Percentiles rank a stretch among this genome's conserved stretches.
Evolutionary conservation across 345 rosid genomes (phyloP).

Genomic region (Punica granatum): DNA sequence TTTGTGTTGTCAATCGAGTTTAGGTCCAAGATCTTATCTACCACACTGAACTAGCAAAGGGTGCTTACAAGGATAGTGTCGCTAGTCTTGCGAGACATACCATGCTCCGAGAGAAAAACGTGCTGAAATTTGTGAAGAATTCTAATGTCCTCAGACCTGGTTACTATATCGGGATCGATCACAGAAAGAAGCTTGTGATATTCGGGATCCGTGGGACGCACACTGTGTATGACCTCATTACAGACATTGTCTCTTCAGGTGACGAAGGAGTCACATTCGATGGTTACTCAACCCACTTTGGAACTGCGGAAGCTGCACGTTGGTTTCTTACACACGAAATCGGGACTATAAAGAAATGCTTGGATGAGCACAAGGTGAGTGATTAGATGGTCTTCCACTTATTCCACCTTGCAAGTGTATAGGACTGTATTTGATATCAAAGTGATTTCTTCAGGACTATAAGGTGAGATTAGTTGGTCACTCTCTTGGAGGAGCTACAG

Average conservation of each 20-base stretch:
- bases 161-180: slow-evolving; percentile 72
- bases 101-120: slow-evolving; percentile 72
- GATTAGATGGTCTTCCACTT: background rate
- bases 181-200: slow-evolving; percentile 61
- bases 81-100: slow-evolving; percentile 53
- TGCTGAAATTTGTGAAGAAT: slow-evolving; percentile 64
- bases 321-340: slow-evolving; percentile 90
- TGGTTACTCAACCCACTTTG: slow-evolving; percentile 92
- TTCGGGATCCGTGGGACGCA: slow-evolving; percentile 85
- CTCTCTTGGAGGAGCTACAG: slow-evolving; percentile 90
- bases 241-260: slow-evolving; percentile 78
- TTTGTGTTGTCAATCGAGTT: slow-evolving; percentile 8
- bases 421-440: background rate
- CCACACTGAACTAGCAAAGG: slow-evolving; percentile 78
- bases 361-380: slow-evolving; percentile 59
- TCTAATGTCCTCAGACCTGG: slow-evolving; percentile 94
- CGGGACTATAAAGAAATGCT: slow-evolving; percentile 56
- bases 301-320: slow-evolving; percentile 89
- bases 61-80: slow-evolving; percentile 51
- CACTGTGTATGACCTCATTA: slow-evolving; percentile 77
- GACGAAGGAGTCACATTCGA: slow-evolving; percentile 77
- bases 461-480: slow-evolving; percentile 93
- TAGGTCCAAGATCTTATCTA: slow-evolving; percentile 84
- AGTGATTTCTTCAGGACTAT: slow-evolving; percentile 53
- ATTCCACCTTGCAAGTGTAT: background rate